These are phyloP conservation scores for Chaetomiaceae sp. DNA, from an alignment of 2,329 filamentous ascomycete genomes.

Conservation along the genomic window DNA sequence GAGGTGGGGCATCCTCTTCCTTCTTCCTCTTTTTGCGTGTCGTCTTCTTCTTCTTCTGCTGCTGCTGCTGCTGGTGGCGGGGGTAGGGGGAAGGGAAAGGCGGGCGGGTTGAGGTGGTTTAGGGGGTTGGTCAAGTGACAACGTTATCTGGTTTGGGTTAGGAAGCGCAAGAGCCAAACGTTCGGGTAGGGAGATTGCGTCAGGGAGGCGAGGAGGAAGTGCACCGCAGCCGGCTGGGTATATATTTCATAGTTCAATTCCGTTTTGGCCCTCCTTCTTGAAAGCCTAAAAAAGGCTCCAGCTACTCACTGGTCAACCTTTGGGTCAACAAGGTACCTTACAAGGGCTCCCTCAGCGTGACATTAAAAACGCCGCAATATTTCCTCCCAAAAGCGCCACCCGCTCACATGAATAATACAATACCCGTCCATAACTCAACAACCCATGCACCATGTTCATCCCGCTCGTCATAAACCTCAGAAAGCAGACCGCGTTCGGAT, in stretches of 20 bases:
- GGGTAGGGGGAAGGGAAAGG: background rate
- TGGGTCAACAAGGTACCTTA: no score
- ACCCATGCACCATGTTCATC: background rate
- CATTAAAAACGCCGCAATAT: conserved; percentile 5
- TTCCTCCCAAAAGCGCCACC: conserved; percentile 10
- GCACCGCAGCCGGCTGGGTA: no score
- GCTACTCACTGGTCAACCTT: no score
- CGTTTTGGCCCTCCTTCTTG: no score
- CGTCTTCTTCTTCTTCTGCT: conserved; percentile 24
- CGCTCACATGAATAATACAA: conserved; percentile 5
- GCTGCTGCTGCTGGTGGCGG: conserved; percentile 15
- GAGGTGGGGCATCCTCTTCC: conserved; percentile 61
- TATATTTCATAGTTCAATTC: background rate
- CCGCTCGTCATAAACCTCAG: conserved; percentile 31
- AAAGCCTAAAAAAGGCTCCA: background rate
- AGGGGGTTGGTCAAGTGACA: background rate
- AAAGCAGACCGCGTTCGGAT: conserved; percentile 57
- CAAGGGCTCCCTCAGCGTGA: conserved; percentile 3
- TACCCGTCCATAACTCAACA: background rate
- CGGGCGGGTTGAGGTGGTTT: background rate
- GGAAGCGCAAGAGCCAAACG: no score
- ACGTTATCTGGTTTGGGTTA: no score
- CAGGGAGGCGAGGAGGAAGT: no score
- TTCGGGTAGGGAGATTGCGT: no score
- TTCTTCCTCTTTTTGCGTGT: conserved; percentile 35